phyloP scores from a whole-genome alignment of 768 basidiomycete genomes.

The Paxillus ammoniavirescens region DNA sequence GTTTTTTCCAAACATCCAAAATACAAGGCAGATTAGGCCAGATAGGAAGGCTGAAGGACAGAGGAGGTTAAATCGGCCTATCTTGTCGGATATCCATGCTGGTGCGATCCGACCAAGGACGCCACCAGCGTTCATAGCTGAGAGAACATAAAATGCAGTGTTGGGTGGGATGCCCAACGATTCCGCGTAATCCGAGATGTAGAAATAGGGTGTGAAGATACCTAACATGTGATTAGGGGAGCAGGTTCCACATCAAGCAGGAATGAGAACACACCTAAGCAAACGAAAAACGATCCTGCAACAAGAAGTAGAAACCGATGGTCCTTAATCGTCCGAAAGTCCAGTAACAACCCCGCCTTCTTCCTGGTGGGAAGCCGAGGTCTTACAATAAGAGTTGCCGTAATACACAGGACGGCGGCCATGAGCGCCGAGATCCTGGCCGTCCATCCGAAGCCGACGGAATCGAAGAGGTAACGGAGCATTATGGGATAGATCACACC shows the following conservation, averaged over 20 bases:
- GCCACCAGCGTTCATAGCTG: slow-evolving; percentile 68
- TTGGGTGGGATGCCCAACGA: slow-evolving; percentile 36
- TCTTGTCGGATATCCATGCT: slow-evolving; percentile 58
- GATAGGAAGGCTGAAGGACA: slow-evolving; percentile 60
- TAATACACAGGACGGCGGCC: slow-evolving; percentile 45
- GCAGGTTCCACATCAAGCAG: background rate
- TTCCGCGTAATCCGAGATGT: slow-evolving; percentile 59
- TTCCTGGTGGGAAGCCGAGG: slow-evolving; percentile 23
- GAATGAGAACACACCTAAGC: slow-evolving; percentile 49
- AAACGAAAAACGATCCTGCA: slow-evolving; percentile 55
- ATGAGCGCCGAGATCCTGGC: slow-evolving; percentile 57
- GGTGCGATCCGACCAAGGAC: slow-evolving; percentile 64
- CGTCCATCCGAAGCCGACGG: slow-evolving; percentile 61
- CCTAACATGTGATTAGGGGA: slow-evolving; percentile 37
- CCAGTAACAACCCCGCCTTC: slow-evolving; percentile 18
- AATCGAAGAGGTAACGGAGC: slow-evolving; percentile 53
- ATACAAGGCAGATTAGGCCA: slow-evolving; percentile 54
- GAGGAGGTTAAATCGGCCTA: slow-evolving; percentile 69
- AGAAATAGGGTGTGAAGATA: slow-evolving; percentile 71
- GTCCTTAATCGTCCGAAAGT: slow-evolving; percentile 41
- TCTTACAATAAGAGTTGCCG: slow-evolving; percentile 48
- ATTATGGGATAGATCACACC: slow-evolving; percentile 70
- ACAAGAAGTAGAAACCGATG: slow-evolving; percentile 51
- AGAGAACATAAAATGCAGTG: slow-evolving; percentile 54
- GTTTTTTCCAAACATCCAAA: slow-evolving; percentile 53